These are phyloP conservation scores for Coniochaeta prunicola DNA, from an alignment of 2,329 filamentous ascomycete species.

Conservation along the genomic window DNA sequence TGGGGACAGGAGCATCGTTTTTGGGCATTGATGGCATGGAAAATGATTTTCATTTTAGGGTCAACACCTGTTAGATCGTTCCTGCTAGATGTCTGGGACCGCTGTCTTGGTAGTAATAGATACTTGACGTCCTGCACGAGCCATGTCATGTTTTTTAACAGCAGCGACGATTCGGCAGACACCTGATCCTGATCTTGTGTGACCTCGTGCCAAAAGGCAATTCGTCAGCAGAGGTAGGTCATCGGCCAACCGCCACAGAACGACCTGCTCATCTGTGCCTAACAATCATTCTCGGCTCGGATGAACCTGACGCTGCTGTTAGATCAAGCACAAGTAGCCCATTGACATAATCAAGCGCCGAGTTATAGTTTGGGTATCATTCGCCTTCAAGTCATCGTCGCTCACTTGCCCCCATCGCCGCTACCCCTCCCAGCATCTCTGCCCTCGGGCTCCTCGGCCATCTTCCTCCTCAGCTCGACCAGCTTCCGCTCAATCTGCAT, in stretches of 20 bases:
- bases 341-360: too few species aligned
- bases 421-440: neutral
- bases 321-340: too few species aligned
- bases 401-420: neutral
- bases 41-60: neutral
- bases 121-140: neutral
- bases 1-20: neutral
- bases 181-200: too few species aligned
- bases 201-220: too few species aligned
- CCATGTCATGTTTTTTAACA: neutral
- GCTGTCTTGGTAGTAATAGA: neutral
- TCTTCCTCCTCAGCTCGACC: conserved; percentile 17
- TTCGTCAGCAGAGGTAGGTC: too few species aligned
- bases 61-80: neutral
- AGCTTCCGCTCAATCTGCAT: conserved; percentile 22
- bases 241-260: too few species aligned
- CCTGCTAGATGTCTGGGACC: neutral
- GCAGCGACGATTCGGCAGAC: neutral
- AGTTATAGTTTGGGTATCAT: neutral
- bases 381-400: neutral
- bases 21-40: neutral
- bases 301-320: too few species aligned
- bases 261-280: too few species aligned
- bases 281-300: neutral
- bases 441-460: conserved; percentile 9